Evolutionary conservation across 2,329 filamentous ascomycete species (phyloP), one percentile per base, ranked within the genome.

Genomic region (Microdochium paspali): DNA sequence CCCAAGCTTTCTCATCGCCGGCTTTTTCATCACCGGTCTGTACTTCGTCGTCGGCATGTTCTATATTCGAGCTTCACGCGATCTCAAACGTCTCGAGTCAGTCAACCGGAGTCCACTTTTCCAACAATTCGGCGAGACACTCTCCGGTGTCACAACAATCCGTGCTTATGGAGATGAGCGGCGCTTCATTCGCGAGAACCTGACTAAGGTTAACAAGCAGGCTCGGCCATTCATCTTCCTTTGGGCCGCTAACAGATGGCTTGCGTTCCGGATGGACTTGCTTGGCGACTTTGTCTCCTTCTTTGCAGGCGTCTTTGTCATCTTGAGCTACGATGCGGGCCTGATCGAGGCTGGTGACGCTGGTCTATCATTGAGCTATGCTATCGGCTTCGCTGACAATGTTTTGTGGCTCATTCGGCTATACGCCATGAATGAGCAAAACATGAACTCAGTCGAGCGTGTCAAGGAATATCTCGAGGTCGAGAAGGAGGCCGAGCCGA

Each of bases 371-470:
- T 73, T 98, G 58, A 95, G 89, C 45, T 98, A 98, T 60, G 93
- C 93, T 15, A 88, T 98, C 56, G 91, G 88, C 1, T 98, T 98
- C 60, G 95, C 90, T 0, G 93, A 98, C 65, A 97, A 95, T 55
- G 86, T 98, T 6, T 71, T 98, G 18, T 98, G 93, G 93, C 82
- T 97, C 47, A 90, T 98, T 25, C 84, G 93, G 44, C 76, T 96
- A 13, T 98, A 98, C 64, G 85, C 90, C 0, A 82, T 87, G 61
- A 96, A 97, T 59, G 93, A 98, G 68, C 93, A 98, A 67, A 97
- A 96, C 68, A 97, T 98, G 93, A 98, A 98, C 68, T 91, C 91
- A 2, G 90, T 97, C 44, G 93, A 98, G 68, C 87, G 93, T 60
- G 85, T 98, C 61, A 94, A 95, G 70, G 93, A 98, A 63, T 98